Evolutionary conservation across 2,329 filamentous ascomycete genomes (phyloP).

Genomic region (Fusarium tupiense): DNA sequence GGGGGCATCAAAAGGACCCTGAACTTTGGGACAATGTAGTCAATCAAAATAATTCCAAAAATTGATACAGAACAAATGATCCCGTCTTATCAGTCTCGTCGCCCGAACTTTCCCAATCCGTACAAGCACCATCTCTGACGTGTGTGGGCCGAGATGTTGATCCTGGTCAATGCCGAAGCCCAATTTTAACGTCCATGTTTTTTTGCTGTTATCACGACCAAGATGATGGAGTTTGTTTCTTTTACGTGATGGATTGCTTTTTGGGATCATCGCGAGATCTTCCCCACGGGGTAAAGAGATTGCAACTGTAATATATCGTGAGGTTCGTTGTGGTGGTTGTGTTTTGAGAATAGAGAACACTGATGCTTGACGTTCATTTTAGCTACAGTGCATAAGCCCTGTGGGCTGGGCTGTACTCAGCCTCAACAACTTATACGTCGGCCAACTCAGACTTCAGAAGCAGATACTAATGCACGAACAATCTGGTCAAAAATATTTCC

Average conservation of each 20-base stretch:
- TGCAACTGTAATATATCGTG: not conserved
- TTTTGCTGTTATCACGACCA: constrained; percentile 1
- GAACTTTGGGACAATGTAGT: not conserved
- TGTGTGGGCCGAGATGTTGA: not conserved
- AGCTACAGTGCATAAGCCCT: not conserved
- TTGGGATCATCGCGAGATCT: constrained; percentile 19
- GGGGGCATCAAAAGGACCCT: constrained; percentile 4
- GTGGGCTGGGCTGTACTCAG: not conserved
- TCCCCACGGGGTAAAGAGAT: constrained; percentile 34
- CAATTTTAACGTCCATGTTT: constrained; percentile 14
- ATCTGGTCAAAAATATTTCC: not conserved
- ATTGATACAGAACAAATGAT: not conserved
- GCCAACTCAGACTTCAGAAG: not conserved
- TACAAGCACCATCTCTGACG: constrained; percentile 7
- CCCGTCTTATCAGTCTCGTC: constrained; percentile 4
- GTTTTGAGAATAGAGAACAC: not conserved
- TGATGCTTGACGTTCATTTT: not conserved
- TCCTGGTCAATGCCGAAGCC: not conserved
- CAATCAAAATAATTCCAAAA: constrained; percentile 6
- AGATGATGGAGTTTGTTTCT: not conserved
- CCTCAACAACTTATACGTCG: not conserved
- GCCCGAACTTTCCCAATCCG: constrained; percentile 25
- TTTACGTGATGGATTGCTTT: constrained; percentile 23
- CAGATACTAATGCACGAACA: not conserved
- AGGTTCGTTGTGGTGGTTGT: not conserved